Conservation (phyloP, 441 rosid species). For the Arabidopsis hybrid region DNA sequence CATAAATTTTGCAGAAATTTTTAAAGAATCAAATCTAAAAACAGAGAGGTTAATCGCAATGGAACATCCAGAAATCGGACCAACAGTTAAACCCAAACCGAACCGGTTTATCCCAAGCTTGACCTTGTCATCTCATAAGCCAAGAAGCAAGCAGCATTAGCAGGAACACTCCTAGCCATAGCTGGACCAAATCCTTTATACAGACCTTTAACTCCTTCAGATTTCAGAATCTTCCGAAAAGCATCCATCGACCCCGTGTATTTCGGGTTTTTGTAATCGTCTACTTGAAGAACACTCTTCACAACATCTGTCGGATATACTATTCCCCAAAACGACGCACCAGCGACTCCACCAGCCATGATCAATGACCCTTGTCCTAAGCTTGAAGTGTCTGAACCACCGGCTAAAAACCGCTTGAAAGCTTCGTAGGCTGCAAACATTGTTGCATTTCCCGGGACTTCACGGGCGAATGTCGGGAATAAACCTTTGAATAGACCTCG, state of each 20-base stretch:
- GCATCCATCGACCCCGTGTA: slow-evolving; percentile 80
- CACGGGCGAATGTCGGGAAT: slow-evolving; percentile 88
- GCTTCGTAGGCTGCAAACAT: slow-evolving; percentile 90
- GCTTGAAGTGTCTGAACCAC: slow-evolving; percentile 84
- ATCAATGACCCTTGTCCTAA: slow-evolving; percentile 85
- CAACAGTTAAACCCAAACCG: slow-evolving; percentile 32
- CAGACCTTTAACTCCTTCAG: slow-evolving; percentile 86
- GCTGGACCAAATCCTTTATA: slow-evolving; percentile 96
- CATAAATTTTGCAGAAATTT: slow-evolving; percentile 17
- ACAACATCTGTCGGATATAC: slow-evolving; percentile 94
- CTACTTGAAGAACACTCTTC: slow-evolving; percentile 93
- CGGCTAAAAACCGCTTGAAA: slow-evolving; percentile 75
- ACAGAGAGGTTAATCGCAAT: slow-evolving; percentile 28
- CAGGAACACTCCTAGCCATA: slow-evolving; percentile 93
- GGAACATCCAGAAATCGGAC: slow-evolving; percentile 30
- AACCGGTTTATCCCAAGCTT: slow-evolving; percentile 68
- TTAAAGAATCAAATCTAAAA: slow-evolving; percentile 21
- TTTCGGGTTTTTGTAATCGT: slow-evolving; percentile 81
- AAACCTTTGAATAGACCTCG: slow-evolving; percentile 91
- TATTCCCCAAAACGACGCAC: slow-evolving; percentile 77
- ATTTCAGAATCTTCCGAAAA: slow-evolving; percentile 68
- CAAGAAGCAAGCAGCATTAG: slow-evolving; percentile 97
- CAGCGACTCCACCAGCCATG: slow-evolving; percentile 89
- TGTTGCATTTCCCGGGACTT: slow-evolving; percentile 88
- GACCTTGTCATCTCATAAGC: slow-evolving; percentile 86